These are phyloP conservation scores for Hibiscus trionum DNA, from an alignment of 345 rosid genomes.

Conservation along the genomic window DNA sequence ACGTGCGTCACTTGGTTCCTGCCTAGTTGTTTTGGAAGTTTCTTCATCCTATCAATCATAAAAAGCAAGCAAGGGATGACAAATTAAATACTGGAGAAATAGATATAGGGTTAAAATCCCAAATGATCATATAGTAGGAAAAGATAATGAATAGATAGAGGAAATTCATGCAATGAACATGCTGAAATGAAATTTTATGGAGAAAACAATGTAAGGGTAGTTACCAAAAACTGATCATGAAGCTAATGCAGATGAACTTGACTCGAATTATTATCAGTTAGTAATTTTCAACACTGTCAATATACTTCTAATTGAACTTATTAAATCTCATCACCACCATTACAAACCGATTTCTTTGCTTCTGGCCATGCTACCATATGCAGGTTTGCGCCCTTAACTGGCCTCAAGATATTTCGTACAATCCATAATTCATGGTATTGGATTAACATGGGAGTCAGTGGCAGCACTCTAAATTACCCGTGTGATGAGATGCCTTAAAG, in stretches of 20 bases:
- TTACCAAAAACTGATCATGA: not conserved
- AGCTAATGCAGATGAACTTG: not conserved
- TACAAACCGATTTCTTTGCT: too few relatives aligned
- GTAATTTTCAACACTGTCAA: not conserved
- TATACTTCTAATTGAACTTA: not conserved
- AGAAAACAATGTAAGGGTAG: not conserved
- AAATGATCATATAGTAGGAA: not conserved
- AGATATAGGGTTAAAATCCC: not conserved
- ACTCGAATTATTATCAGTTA: not conserved
- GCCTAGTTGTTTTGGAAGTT: conserved; percentile 34
- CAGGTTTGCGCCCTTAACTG: not conserved
- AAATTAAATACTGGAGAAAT: not conserved
- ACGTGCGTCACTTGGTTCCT: conserved; percentile 52
- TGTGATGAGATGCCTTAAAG: too few relatives aligned
- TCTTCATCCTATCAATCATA: conserved; percentile 54
- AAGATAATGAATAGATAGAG: not conserved
- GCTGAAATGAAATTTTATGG: not conserved
- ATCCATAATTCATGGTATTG: not conserved
- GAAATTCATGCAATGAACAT: not conserved
- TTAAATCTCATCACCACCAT: too few relatives aligned
- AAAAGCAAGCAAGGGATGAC: conserved; percentile 2
- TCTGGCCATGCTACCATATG: not conserved
- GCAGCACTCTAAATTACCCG: too few relatives aligned
- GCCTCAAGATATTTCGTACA: not conserved
- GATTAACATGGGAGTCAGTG: too few relatives aligned